Conservation (phyloP, 1,284 basidiomycete species). For the Trametes polyzona region DNA sequence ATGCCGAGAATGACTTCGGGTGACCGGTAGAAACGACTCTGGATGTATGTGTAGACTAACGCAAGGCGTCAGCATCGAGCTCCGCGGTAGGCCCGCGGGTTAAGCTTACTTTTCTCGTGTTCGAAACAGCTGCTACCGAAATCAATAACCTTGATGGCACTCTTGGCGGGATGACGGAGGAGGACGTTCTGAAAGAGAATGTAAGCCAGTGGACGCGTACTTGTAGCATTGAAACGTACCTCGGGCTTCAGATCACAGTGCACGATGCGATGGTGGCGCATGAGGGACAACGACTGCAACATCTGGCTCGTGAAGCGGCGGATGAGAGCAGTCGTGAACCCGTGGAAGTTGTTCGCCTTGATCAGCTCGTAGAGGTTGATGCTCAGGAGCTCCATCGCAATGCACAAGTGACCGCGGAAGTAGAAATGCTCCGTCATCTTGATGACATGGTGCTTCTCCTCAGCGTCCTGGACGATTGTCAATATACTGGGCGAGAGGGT, state of each 20-base stretch:
- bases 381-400: conserved; percentile 96
- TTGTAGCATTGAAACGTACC: conserved; percentile 48
- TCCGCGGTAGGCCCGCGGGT: background rate
- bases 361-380: conserved; percentile 99
- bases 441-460: conserved; percentile 96
- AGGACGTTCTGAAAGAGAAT: conserved; percentile 79
- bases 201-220: conserved; percentile 1
- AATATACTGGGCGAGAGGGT: background rate
- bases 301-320: conserved; percentile 97
- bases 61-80: conserved; percentile 23
- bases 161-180: conserved; percentile 93
- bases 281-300: conserved; percentile 87
- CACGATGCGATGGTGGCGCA: conserved; percentile 98
- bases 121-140: conserved; percentile 99
- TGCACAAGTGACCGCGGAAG: conserved; percentile 97
- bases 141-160: conserved; percentile 98
- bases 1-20: conserved; percentile 92
- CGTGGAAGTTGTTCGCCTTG: conserved; percentile 98
- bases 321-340: conserved; percentile 94
- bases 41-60: conserved; percentile 95
- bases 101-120: conserved; percentile 92
- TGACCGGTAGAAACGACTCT: conserved; percentile 96
- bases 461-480: conserved; percentile 70
- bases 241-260: conserved; percentile 99
- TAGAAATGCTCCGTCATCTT: conserved; percentile 99